A percentile compares a stretch with the other conserved stretches of the same genome.
These are phyloP conservation scores for Tephrocybe sp. DNA, from an alignment of 768 basidiomycete species.

Conservation along the genomic window DNA sequence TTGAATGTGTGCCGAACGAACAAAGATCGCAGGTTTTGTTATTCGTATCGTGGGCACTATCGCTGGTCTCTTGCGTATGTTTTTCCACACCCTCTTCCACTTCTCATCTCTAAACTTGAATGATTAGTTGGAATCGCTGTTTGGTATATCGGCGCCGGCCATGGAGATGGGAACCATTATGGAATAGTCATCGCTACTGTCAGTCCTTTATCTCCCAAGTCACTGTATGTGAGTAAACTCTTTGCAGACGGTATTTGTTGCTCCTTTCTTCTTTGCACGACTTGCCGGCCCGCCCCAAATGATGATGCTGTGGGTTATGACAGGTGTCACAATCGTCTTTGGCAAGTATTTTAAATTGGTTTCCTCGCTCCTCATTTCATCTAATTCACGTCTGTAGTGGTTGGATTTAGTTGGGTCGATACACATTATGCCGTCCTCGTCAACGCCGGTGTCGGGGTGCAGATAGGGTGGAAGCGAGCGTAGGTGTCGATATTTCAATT, in stretches of 20 bases:
- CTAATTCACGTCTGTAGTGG: conserved; percentile 21
- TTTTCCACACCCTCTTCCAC: not conserved
- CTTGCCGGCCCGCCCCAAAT: conserved; percentile 31
- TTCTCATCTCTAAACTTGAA: not conserved
- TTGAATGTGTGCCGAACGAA: not conserved
- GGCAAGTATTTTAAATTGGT: conserved; percentile 18
- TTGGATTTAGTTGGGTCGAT: conserved; percentile 43
- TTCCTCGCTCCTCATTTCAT: not conserved
- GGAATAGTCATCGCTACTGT: conserved; percentile 40
- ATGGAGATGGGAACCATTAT: conserved; percentile 36
- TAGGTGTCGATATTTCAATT: conserved; percentile 17
- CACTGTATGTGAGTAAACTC: not conserved
- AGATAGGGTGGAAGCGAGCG: conserved; percentile 41
- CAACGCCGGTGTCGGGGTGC: conserved; percentile 33
- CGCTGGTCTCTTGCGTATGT: conserved; percentile 32
- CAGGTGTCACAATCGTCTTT: conserved; percentile 36
- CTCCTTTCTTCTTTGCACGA: conserved; percentile 34
- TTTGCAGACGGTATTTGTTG: conserved; percentile 28
- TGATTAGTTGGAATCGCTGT: conserved; percentile 33
- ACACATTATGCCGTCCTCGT: conserved; percentile 25
- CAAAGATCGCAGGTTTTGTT: conserved; percentile 32
- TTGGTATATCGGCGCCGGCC: conserved; percentile 43
- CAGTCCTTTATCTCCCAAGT: conserved; percentile 7
- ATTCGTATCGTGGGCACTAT: conserved; percentile 31
- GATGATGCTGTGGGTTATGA: conserved; percentile 35